Evolutionary conservation across 1,139 yeast species (phyloP).

Genomic region (Yamadazyma aaseri): DNA sequence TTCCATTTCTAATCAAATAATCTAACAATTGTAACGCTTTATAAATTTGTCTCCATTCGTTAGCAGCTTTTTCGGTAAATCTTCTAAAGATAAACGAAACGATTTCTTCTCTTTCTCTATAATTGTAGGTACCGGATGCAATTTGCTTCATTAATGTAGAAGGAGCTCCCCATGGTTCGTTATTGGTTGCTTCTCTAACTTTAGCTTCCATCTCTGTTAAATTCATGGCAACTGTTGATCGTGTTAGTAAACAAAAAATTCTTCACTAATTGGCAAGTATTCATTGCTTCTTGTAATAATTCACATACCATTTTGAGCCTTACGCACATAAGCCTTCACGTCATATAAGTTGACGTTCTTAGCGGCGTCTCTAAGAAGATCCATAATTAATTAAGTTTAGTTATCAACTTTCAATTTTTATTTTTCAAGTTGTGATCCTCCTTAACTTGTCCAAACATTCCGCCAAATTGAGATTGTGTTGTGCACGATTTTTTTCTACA

Average conservation of each 20-base stretch:
- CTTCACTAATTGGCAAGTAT: not conserved
- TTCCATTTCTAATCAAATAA: conserved; percentile 86
- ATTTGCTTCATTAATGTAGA: conserved; percentile 90
- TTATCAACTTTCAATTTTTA: not conserved
- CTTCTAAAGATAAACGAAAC: conserved; percentile 71
- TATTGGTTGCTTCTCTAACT: conserved; percentile 96
- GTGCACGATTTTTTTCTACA: too few relatives aligned
- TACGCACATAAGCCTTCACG: conserved; percentile 95
- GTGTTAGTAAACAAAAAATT: conserved; percentile 13
- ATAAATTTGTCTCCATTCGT: conserved; percentile 98
- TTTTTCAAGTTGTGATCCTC: conserved; percentile 2
- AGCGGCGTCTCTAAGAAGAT: conserved; percentile 67
- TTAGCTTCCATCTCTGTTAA: conserved; percentile 94
- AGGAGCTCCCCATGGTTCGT: conserved; percentile 99
- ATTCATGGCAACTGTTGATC: conserved; percentile 66
- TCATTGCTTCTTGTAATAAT: not conserved
- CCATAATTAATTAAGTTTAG: conserved; percentile 38
- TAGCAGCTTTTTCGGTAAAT: conserved; percentile 91
- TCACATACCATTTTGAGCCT: conserved; percentile 81
- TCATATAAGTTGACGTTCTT: conserved; percentile 87
- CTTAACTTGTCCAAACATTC: not conserved
- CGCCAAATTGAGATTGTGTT: not conserved
- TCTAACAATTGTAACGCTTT: conserved; percentile 90
- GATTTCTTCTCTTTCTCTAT: conserved; percentile 76
- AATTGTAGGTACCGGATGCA: conserved; percentile 91